Base-by-base conservation (phyloP, 352 stramenopile species). In the Plasmopara muralis region DNA sequence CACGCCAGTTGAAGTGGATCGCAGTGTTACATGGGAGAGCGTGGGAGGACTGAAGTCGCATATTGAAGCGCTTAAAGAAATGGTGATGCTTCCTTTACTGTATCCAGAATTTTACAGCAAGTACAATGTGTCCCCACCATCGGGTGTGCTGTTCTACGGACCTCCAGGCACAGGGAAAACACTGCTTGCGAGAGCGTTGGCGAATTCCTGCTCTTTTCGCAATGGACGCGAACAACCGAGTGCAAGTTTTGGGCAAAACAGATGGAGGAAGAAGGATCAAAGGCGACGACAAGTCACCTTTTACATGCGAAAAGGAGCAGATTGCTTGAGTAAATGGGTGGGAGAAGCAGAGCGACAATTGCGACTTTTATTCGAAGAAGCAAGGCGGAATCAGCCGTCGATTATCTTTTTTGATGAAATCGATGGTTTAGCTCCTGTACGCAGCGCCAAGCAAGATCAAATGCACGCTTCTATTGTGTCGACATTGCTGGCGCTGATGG, bases 361-460 rank as follows among this genome's bases (percentile, higher is more conserved):
- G 29, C 78, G 90, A 2, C 53, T 97, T 15, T 63, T 97, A 2
- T 97, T 97, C 57, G 89, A 96, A 60, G 85, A 97, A 58, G 84
- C 84, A 4, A 91, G 86, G 41, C 75, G 76, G 6, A 91, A 94
- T 39, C 64, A 97, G 64, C 89, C 90, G 1, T 95, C 89, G 2
- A 97, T 98, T 48, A 97, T 98, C 48, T 98, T 98, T 62, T 97
- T 98, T 43, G 91, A 98, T 51, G 91, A 98, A 47, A 96, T 97
- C 52, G 89, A 97, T 50, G 88, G 89, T 10, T 80, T 97, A 9
- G 89, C 90, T 5, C 91, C 91, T 8, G 86, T 96, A 25, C 84
- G 91, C 39, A 96, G 85, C 55, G 79, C 83, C 10, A 97, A 97
- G 34, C 90, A 97, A 58, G 88, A 97, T 56, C 89, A 97, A 57